Percentiles rank a stretch among this genome's conserved stretches.
Conservation (phyloP, 148 eudicot species). For the Rhododendron vialii region DNA sequence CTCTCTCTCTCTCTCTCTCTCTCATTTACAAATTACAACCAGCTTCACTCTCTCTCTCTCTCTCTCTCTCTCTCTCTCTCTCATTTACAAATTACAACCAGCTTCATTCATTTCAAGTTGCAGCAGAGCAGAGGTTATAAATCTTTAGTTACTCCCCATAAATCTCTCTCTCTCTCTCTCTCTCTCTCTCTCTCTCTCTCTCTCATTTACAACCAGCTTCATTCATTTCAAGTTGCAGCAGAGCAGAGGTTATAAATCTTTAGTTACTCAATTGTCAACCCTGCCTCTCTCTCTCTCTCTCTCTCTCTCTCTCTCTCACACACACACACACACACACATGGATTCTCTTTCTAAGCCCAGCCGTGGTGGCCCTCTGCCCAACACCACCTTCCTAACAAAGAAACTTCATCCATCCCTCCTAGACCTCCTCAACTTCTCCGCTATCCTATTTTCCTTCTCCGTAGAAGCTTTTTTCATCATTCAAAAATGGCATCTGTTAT, state of each 20-base stretch:
- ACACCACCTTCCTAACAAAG: not conserved
- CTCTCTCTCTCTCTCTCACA: not conserved
- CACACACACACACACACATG: not conserved
- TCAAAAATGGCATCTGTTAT: slow-evolving; percentile 22
- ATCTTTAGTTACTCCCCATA: not conserved
- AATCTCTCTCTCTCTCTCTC: no score
- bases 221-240: not conserved
- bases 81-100: no score
- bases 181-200: not conserved
- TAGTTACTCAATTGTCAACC: not conserved
- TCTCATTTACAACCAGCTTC: not conserved
- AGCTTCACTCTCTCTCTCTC: no score
- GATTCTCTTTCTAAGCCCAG: slow-evolving; percentile 6
- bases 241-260: not conserved
- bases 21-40: not conserved
- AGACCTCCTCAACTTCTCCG: slow-evolving; percentile 24
- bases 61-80: no score
- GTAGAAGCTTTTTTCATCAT: slow-evolving; percentile 30
- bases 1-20: not conserved
- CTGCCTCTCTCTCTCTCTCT: not conserved
- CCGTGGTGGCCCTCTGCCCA: not conserved
- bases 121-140: not conserved
- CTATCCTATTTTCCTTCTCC: slow-evolving; percentile 23
- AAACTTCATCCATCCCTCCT: slow-evolving; percentile 6
- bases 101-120: not conserved